Conservation (phyloP, 2,329 filamentous ascomycete genomes). For the Metarhizium guizhouense region DNA sequence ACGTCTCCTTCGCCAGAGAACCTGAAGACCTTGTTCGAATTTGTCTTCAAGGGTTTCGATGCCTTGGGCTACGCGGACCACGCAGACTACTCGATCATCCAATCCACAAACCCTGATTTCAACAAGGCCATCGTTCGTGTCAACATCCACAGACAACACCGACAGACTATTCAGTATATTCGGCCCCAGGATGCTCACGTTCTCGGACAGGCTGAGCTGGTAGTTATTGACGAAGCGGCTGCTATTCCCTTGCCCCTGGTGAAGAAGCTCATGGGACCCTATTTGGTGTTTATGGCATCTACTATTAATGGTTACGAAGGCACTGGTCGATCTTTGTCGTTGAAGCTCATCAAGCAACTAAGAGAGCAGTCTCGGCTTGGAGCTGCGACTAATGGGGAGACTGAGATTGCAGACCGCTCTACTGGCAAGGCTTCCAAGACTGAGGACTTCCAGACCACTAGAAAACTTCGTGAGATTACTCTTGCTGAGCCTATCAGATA, state of each 20-base stretch:
- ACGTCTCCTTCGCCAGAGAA: constrained; percentile 97
- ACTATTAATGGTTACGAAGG: constrained; percentile 99
- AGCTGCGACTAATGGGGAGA: constrained; percentile 44
- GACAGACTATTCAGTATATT: constrained; percentile 98
- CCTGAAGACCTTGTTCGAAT: constrained; percentile 96
- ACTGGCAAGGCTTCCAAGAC: constrained; percentile 66
- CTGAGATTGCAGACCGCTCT: constrained; percentile 65
- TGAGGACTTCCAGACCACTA: constrained; percentile 54
- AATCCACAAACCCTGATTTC: constrained; percentile 96
- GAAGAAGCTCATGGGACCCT: constrained; percentile 88
- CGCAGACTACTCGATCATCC: constrained; percentile 94
- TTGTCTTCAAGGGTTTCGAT: constrained; percentile 97
- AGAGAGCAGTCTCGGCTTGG: constrained; percentile 78
- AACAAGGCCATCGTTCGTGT: constrained; percentile 98
- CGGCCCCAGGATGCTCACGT: constrained; percentile 93
- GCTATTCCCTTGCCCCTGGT: constrained; percentile 92
- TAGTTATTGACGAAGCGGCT: constrained; percentile 96
- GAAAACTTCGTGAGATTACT: constrained; percentile 84
- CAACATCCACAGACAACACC: constrained; percentile 88
- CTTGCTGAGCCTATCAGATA: constrained; percentile 93
- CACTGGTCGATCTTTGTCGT: constrained; percentile 84
- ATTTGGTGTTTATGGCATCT: constrained; percentile 97
- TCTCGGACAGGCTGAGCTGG: constrained; percentile 84
- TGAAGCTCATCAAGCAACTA: constrained; percentile 95
- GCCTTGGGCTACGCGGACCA: constrained; percentile 90